A percentile compares a stretch with the other conserved stretches of the same genome.
These are phyloP conservation scores for Thinopyrum elongatum DNA, from an alignment of 176 grass and related monocot genomes.

Conservation along the genomic window DNA sequence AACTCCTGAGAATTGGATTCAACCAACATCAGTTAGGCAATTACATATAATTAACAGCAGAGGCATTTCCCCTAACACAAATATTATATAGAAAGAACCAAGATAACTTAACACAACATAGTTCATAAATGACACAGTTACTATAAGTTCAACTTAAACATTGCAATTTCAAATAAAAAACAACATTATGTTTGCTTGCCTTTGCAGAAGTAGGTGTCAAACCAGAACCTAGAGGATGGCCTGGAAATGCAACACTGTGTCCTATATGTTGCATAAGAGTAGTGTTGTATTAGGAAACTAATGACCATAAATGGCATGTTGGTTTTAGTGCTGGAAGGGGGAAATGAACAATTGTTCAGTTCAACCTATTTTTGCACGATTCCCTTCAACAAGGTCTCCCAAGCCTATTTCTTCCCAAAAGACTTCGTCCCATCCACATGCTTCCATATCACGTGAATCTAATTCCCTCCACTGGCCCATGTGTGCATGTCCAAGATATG, in stretches of 20 bases:
- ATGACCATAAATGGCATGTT: not conserved
- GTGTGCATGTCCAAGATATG: constrained; percentile 91
- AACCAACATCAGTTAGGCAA: constrained; percentile 5
- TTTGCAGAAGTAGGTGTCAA: constrained; percentile 81
- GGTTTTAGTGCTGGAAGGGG: constrained; percentile 11
- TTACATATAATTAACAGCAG: not conserved
- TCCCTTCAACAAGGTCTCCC: constrained; percentile 73
- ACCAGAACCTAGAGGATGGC: constrained; percentile 95
- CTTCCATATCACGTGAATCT: constrained; percentile 77
- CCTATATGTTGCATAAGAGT: constrained; percentile 52
- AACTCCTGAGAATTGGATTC: constrained; percentile 58
- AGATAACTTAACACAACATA: constrained; percentile 13
- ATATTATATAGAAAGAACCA: not conserved
- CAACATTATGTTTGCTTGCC: constrained; percentile 50
- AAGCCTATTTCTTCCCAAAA: constrained; percentile 99
- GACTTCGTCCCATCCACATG: constrained; percentile 91
- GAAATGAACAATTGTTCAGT: constrained; percentile 20
- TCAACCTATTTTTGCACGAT: constrained; percentile 88
- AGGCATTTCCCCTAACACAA: constrained; percentile 19
- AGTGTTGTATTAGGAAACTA: constrained; percentile 22
- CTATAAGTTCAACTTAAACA: constrained; percentile 28
- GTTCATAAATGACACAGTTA: not conserved
- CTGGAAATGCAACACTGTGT: constrained; percentile 92
- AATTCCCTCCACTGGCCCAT: constrained; percentile 68
- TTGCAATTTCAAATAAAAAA: not conserved